A percentile compares a stretch with the other conserved stretches of the same genome.
phyloP scores from a whole-genome alignment of 805 yeast genomes.

The Wickerhamomyces subpelliculosus region DNA sequence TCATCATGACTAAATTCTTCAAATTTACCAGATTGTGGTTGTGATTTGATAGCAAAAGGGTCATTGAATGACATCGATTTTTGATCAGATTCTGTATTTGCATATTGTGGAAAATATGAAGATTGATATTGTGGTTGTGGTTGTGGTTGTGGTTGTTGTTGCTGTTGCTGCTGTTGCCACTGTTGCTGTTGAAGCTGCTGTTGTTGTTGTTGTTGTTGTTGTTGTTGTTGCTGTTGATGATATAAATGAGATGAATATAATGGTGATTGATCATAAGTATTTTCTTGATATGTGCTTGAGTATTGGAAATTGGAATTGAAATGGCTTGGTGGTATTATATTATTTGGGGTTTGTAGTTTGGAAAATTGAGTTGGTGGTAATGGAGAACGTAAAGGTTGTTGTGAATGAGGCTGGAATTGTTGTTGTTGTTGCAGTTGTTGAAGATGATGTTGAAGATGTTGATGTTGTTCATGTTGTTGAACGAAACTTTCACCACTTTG shows the following conservation, averaged over 20 bases:
- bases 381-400: neutral
- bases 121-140: neutral
- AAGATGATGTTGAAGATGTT: neutral
- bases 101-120: neutral
- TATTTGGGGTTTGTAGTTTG: neutral
- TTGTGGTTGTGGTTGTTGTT: neutral
- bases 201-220: neutral
- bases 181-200: neutral
- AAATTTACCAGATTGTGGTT: neutral
- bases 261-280: neutral
- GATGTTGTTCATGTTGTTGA: neutral
- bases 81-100: neutral
- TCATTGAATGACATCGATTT: neutral
- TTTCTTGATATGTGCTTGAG: neutral
- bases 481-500: neutral
- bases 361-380: neutral
- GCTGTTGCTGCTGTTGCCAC: neutral
- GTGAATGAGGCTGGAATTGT: neutral
- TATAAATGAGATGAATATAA: no score
- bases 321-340: neutral
- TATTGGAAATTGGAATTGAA: neutral
- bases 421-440: neutral
- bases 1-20: constrained; percentile 31
- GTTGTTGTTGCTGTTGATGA: neutral
- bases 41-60: neutral